Conservation (phyloP, 371 early-diverging fungal genomes). For the Rhizopus stolonifer region DNA sequence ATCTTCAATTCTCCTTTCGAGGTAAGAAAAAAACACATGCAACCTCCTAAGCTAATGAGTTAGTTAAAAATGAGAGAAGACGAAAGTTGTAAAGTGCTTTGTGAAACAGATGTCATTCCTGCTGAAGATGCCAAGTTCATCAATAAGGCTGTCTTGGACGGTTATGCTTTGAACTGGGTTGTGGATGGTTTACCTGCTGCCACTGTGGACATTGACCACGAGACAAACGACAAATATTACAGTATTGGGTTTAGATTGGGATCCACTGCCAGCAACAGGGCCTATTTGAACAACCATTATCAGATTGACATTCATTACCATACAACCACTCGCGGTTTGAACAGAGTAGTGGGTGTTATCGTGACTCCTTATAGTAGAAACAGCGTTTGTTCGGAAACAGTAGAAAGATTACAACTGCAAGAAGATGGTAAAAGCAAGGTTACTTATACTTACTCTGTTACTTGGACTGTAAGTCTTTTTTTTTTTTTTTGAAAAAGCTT, state of each 20-base stretch:
- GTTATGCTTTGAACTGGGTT: constrained; percentile 79
- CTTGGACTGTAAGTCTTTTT: constrained; percentile 66
- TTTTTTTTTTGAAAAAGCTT: neutral
- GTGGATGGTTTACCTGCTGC: constrained; percentile 94
- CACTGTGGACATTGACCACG: constrained; percentile 55
- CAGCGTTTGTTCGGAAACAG: constrained; percentile 7
- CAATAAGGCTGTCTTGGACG: constrained; percentile 76
- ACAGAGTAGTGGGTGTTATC: constrained; percentile 87
- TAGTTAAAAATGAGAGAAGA: constrained; percentile 32
- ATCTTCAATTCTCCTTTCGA: constrained; percentile 84
- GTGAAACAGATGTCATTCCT: constrained; percentile 57
- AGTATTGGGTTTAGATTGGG: constrained; percentile 82
- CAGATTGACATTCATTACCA: constrained; percentile 85
- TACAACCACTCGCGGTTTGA: constrained; percentile 46
- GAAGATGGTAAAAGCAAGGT: constrained; percentile 54
- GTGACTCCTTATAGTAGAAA: constrained; percentile 64
- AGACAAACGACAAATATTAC: constrained; percentile 58
- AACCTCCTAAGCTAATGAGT: too few relatives aligned
- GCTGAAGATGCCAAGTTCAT: constrained; percentile 80
- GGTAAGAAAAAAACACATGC: too few relatives aligned
- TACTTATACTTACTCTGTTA: constrained; percentile 81
- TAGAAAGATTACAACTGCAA: constrained; percentile 6
- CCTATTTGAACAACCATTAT: constrained; percentile 79
- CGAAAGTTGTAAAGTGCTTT: constrained; percentile 64
- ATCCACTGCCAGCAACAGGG: neutral